phyloP scores from a whole-genome alignment of 805 yeast genomes.

The Vanderwaltozyma polyspora region DNA sequence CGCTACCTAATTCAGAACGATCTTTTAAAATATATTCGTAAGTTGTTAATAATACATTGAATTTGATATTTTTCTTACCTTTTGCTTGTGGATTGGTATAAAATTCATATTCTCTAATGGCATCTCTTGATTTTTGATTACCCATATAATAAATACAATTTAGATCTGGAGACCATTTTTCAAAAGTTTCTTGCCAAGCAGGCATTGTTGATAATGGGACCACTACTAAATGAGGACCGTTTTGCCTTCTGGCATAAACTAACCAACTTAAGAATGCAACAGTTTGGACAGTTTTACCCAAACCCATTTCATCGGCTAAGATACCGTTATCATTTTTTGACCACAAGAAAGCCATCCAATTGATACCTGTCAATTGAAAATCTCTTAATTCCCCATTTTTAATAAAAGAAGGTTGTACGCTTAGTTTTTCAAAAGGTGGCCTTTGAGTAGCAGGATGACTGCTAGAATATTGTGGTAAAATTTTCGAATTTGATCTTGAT shows the following conservation, averaged over 20 bases:
- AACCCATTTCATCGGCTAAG: conserved; percentile 97
- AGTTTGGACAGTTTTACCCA: conserved; percentile 96
- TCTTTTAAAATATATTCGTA: conserved; percentile 94
- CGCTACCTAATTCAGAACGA: conserved; percentile 60
- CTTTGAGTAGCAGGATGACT: conserved; percentile 60
- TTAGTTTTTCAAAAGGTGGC: conserved; percentile 82
- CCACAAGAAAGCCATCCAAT: conserved; percentile 99
- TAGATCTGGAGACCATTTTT: conserved; percentile 93
- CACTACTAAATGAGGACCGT: conserved; percentile 94
- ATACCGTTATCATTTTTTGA: conserved; percentile 95
- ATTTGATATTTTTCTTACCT: conserved; percentile 56
- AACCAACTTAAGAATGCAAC: conserved; percentile 92
- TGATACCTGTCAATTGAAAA: conserved; percentile 93
- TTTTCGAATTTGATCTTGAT: conserved; percentile 68
- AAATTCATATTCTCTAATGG: conserved; percentile 77
- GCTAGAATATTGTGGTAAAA: conserved; percentile 71
- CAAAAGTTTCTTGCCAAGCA: conserved; percentile 99
- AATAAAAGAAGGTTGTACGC: conserved; percentile 77
- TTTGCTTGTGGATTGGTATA: conserved; percentile 43
- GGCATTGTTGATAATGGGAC: conserved; percentile 95
- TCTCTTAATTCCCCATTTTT: conserved; percentile 89
- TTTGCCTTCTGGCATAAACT: conserved; percentile 87
- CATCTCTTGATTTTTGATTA: conserved; percentile 72
- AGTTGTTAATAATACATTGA: conserved; percentile 86
- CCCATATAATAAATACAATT: conserved; percentile 91